Base-by-base conservation (phyloP, 495 filamentous ascomycete species). In the Aspergillus heteromorphus region DNA sequence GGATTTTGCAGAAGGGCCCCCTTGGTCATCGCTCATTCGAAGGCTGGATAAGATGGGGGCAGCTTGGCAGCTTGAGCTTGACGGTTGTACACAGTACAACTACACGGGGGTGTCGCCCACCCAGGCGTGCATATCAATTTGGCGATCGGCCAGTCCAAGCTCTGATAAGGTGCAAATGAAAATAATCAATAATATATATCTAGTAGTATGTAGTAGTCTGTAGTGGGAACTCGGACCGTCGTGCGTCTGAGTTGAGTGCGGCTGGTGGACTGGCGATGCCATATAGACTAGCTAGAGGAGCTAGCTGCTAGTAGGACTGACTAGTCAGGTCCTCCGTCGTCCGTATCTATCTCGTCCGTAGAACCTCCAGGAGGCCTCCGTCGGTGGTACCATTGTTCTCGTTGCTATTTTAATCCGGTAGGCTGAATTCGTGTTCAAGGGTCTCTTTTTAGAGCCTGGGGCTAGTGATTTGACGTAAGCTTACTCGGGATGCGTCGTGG, bases 181-280 rank as follows among this genome's bases (percentile, higher is more conserved):
- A 16, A 17, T 47, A 17, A 4, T 20, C 27, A 21, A 8, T 41
- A 21, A n/a, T n/a, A n/a, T n/a, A n/a, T n/a, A n/a, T n/a, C n/a
- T n/a, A n/a, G n/a, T n/a, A n/a, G n/a, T n/a, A n/a, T n/a, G n/a
- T n/a, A n/a, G n/a, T n/a, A n/a, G n/a, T n/a, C n/a, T n/a, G n/a
- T n/a, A n/a, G n/a, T 27, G 14, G 43, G 43, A 47, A 59, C 52
- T 48, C 31, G 48, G 51, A 53, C 43, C 51, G 30, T 45, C 40
- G 13, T 29, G 40, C 31, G 41, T 8, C 25, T 45, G 38, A 21
- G 17, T 30, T 38, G 17, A 31, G 49, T 13, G 16, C 36, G 31
- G 19, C 16, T 13, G 2, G 14, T 27, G 13, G 34, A 47, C 43
- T 29, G 27, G 42, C 14, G 42, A 27, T 34, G 11, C 31, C 13